Evolutionary conservation across 116 monocot species (phyloP), one percentile per base, ranked within the genome.

Genomic region (Posidonia oceanica): DNA sequence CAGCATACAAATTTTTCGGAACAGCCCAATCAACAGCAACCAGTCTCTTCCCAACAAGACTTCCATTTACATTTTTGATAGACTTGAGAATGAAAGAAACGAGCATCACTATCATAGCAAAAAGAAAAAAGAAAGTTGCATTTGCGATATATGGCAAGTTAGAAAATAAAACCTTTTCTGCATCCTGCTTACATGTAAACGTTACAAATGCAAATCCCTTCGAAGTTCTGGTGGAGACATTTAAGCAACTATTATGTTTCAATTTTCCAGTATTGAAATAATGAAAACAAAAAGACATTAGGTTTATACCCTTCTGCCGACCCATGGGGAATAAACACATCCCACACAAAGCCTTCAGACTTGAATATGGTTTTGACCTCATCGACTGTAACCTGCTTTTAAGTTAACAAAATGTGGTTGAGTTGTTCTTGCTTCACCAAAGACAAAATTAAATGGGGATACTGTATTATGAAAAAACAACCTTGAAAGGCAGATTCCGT

Each of bases 201-300:
- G 97, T 92, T 58, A 92, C 82, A 73, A 97, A 97, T 65, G 89
- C 97, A 85, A 92, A 97, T 22, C 97, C 97, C 78, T 97, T 97
- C 53, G 89, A 96, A 6, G 72, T 62, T 72, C 97, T 97, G 83
- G 44, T 77, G 75, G 63, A 70, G 38, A 63, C 67, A 3, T 42
- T 29, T 23, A 68, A 15, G 15, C 7, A 2, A 13, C 3, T 36
- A 23, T 14, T 7, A 58, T 5, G n/a, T 67, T 23, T 21, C 12
- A 61, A 12, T 14, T 66, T 64, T 18, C 36, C 76, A 18, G 57
- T 64, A 41, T 40, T 5, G 36, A 65, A 75, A 14, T 40, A 70
- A 76, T 39, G 12, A 39, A 54, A 39, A 63, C n/a, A 39, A 63
- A 69, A 57, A 18, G 54, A 20, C 12, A 59, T 13, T 67, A 66